A percentile compares a stretch with the other conserved stretches of the same genome.
These are phyloP conservation scores for Botrytis porri DNA, from an alignment of 2,329 filamentous ascomycete species.

Conservation along the genomic window DNA sequence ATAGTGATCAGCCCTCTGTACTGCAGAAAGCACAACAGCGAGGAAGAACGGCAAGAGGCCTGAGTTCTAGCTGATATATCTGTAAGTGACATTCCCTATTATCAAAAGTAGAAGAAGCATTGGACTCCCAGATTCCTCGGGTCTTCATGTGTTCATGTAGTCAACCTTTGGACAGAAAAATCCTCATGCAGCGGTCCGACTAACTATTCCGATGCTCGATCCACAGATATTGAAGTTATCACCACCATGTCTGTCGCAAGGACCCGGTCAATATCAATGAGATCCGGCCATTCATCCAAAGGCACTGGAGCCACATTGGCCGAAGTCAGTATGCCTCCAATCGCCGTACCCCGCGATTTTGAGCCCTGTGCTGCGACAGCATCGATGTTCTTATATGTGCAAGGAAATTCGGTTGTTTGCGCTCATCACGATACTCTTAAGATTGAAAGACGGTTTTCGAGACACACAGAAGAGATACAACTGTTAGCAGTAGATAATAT, in stretches of 20 bases:
- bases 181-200: constrained; percentile 33
- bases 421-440: constrained; percentile 90
- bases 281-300: constrained; percentile 50
- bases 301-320: constrained; percentile 46
- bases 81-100: constrained; percentile 32
- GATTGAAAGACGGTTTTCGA: constrained; percentile 80
- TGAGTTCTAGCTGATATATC: constrained; percentile 24
- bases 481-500: constrained; percentile 87
- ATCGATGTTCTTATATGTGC: constrained; percentile 83
- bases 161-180: constrained; percentile 27
- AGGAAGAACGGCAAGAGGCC: constrained; percentile 35
- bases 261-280: constrained; percentile 58
- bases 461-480: constrained; percentile 78
- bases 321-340: constrained; percentile 53
- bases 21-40: constrained; percentile 35
- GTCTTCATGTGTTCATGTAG: constrained; percentile 28
- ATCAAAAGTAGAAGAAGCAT: constrained; percentile 26
- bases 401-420: constrained; percentile 78
- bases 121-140: constrained; percentile 25
- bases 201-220: constrained; percentile 31
- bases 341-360: constrained; percentile 56
- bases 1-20: constrained; percentile 38
- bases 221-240: constrained; percentile 30
- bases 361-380: constrained; percentile 89
- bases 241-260: constrained; percentile 44